Evolutionary conservation across 2,329 filamentous ascomycete species (phyloP), one percentile per base, ranked within the genome.

Genomic region (Tolypocladium ovalisporum): DNA sequence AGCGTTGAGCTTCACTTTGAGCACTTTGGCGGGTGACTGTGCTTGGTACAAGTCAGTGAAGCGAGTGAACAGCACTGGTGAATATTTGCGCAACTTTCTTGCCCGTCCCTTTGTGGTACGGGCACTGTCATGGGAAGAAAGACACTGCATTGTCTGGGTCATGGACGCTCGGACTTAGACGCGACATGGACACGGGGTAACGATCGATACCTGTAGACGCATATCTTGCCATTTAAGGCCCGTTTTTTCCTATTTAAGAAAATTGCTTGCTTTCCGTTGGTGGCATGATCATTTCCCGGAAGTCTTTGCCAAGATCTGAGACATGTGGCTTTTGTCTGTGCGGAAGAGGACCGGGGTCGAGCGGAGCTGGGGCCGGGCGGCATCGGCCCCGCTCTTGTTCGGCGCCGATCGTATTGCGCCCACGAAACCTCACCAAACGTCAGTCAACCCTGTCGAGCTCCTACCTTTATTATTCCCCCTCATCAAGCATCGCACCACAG

Each of bases 1-100:
- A 71, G 72, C 32, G 66, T 80, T 4, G 76, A 78, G 61, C 65
- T 80, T 17, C 76, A 80, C 66, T 75, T 74, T 55, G 78, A 80
- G 65, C 68, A 75, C 49, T 79, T 79, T 64, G 75, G 70, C 6
- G 76, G 74, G 74, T 76, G 60, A 66, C 29, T 32, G 15, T n/a
- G 17, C 24, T 2, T 32, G 15, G n/a, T 1, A 29, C 13, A 15
- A 40, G 42, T 17, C 22, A 1, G 44, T 32, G 27, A 5, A 4
- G 29, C 47, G 15, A n/a, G 19, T n/a, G 27, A 5, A 4, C 9
- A 9, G 32, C 9, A 34, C 40, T 7, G 17, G 8, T n/a, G 24
- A 13, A 32, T 49, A 17, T 4, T n/a, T n/a, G 17, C 27, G 44
- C 17, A 15, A 2, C 32, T 32, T 13, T 19, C 9, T 49, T 49